These are phyloP conservation scores for Trichoderma pleuroti DNA, from an alignment of 2,329 filamentous ascomycete genomes.

Conservation along the genomic window DNA sequence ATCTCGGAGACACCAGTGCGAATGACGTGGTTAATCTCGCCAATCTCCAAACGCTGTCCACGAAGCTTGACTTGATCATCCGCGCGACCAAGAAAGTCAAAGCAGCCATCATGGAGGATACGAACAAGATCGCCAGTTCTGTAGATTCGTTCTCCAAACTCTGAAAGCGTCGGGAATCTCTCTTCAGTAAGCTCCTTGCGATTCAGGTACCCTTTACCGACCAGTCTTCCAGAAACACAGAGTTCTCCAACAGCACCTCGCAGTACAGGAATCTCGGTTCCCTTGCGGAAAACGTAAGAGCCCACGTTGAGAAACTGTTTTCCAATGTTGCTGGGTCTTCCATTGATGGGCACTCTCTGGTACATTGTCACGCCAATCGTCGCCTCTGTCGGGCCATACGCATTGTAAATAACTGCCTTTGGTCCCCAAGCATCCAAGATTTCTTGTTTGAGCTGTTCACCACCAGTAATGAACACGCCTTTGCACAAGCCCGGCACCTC, in stretches of 20 bases:
- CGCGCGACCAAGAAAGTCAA: constrained; percentile 81
- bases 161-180: constrained; percentile 64
- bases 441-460: constrained; percentile 83
- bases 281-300: constrained; percentile 70
- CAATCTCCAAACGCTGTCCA: constrained; percentile 83
- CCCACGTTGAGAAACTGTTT: constrained; percentile 84
- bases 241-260: constrained; percentile 81
- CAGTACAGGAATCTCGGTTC: constrained; percentile 67
- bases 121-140: constrained; percentile 86
- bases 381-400: constrained; percentile 86
- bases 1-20: constrained; percentile 55
- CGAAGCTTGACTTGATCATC: constrained; percentile 92
- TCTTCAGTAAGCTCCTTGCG: constrained; percentile 72
- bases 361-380: constrained; percentile 93
- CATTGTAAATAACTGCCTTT: constrained; percentile 80
- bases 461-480: constrained; percentile 90
- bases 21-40: constrained; percentile 85
- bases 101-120: constrained; percentile 73
- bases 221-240: constrained; percentile 80
- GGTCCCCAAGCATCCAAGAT: constrained; percentile 84
- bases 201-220: constrained; percentile 86
- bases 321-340: constrained; percentile 84
- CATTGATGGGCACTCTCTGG: constrained; percentile 71
- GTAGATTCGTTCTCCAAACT: constrained; percentile 64
- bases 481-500: constrained; percentile 75